Evolutionary conservation across 495 filamentous ascomycete genomes (phyloP), one percentile per base, ranked within the genome.

Genomic region (Lasiosphaeria hispida): DNA sequence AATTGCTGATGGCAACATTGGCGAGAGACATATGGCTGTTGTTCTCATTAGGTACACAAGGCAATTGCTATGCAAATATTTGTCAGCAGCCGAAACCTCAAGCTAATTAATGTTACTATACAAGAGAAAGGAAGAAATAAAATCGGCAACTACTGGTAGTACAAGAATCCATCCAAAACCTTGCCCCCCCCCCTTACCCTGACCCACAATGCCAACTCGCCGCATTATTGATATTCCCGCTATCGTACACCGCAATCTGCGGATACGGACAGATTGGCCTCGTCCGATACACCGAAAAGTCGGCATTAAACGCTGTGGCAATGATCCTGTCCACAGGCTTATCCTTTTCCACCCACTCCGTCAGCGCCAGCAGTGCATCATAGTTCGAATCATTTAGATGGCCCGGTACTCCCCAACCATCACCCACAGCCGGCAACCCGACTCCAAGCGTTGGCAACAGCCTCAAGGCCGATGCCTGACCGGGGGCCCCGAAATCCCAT

Each of bases 311-410:
- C 9, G 72, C 75, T 14, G 77, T 81, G 1, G 75, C 77, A 14
- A 78, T 62, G n/a, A 81, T 48, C 43, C 70, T 60, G 7, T 78
- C 72, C 0, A 77, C 76, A 1, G 71, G 69, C 39, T 48, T 64
- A 0, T 62, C 75, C 33, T 75, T 61, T 68, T 85, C 82, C 1
- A 81, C 78, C 82, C 83, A 86, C 8, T 67, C 54, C 70, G 82
- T 72, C 49, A 86, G 34, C 11, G 80, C 78, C 41, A 75, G 57
- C 57, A 84, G 48, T 4, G 65, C 69, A 63, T 84, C 77, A 58
- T 82, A 75, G 33, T 72, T 62, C 6, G 64, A 19, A 53, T 80
- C 76, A 13, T 62, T 48, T 50, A 75, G 77, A 0, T 59, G 58
- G 6, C 55, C 55, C 1, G 64, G 64, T 0, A 66, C 64, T 10